phyloP scores from a whole-genome alignment of 2,329 filamentous ascomycete genomes.

The Phaeosphaeria sp. region DNA sequence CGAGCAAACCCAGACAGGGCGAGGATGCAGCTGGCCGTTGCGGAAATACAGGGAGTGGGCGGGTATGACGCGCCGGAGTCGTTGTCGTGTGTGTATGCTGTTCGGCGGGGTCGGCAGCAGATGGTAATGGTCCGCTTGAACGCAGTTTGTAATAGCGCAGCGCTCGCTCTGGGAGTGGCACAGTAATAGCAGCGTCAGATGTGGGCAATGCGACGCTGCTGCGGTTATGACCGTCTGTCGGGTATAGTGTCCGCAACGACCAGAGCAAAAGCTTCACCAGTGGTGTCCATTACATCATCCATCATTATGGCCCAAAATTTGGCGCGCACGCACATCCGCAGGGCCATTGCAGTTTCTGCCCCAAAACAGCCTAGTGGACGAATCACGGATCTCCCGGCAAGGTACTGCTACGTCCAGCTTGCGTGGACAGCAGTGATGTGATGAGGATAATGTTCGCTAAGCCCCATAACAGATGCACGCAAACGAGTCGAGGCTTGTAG shows the following conservation, averaged over 20 bases:
- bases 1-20: constrained; percentile 12
- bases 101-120: not conserved
- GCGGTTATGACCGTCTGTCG: constrained; percentile 3
- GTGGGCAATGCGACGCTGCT: not conserved
- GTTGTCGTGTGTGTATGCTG: constrained; percentile 10
- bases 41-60: constrained; percentile 26
- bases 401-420: constrained; percentile 13
- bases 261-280: constrained; percentile 16
- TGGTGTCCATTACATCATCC: constrained; percentile 41
- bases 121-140: not conserved
- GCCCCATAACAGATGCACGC: not conserved
- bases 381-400: constrained; percentile 36
- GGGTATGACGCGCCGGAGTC: constrained; percentile 37
- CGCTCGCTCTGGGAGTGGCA: not conserved
- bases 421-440: constrained; percentile 3
- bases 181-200: constrained; percentile 2
- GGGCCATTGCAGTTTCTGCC: constrained; percentile 21
- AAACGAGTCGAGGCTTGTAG: not conserved
- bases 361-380: constrained; percentile 28
- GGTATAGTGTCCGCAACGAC: constrained; percentile 18
- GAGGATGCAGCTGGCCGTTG: constrained; percentile 3
- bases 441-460: not conserved
- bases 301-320: constrained; percentile 12
- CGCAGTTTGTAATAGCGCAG: constrained; percentile 2
- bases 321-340: constrained; percentile 25